Percentiles rank a stretch among this genome's conserved stretches.
phyloP scores from a whole-genome alignment of 192 early-diverging fungal species.

The Thamnidium elegans region DNA sequence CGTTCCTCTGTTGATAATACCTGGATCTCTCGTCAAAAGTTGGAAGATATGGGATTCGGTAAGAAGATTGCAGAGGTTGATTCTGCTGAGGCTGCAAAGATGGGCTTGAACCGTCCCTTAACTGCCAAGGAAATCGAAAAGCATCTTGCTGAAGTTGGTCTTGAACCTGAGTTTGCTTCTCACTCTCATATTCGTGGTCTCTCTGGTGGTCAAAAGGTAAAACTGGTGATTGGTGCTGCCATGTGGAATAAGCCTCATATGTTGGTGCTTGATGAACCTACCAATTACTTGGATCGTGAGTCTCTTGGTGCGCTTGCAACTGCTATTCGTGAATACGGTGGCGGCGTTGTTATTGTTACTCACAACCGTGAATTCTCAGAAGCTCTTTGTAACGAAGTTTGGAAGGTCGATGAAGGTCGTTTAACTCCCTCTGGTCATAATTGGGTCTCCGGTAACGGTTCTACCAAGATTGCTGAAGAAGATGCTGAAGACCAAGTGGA shows the following conservation, averaged over 20 bases:
- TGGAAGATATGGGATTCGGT: conserved; percentile 71
- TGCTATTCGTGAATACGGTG: conserved; percentile 74
- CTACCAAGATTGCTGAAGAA: conserved; percentile 46
- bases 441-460: conserved; percentile 52
- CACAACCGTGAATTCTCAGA: conserved; percentile 83
- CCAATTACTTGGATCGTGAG: conserved; percentile 66
- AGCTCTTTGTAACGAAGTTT: conserved; percentile 70
- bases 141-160: conserved; percentile 75
- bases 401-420: conserved; percentile 68
- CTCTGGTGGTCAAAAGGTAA: conserved; percentile 83
- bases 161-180: conserved; percentile 74
- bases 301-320: conserved; percentile 64
- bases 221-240: conserved; percentile 79
- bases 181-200: conserved; percentile 67
- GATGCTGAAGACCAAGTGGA: conserved; percentile 54
- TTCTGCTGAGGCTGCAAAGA: conserved; percentile 71
- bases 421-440: conserved; percentile 50
- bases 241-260: conserved; percentile 89
- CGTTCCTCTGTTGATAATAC: conserved; percentile 62
- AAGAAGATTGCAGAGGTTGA: conserved; percentile 77
- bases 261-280: conserved; percentile 89
- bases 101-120: conserved; percentile 70
- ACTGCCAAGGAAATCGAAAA: conserved; percentile 67
- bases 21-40: conserved; percentile 68
- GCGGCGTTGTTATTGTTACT: conserved; percentile 82